Base-by-base conservation (phyloP, 768 basidiomycete genomes). In the Serendipita sp. region DNA sequence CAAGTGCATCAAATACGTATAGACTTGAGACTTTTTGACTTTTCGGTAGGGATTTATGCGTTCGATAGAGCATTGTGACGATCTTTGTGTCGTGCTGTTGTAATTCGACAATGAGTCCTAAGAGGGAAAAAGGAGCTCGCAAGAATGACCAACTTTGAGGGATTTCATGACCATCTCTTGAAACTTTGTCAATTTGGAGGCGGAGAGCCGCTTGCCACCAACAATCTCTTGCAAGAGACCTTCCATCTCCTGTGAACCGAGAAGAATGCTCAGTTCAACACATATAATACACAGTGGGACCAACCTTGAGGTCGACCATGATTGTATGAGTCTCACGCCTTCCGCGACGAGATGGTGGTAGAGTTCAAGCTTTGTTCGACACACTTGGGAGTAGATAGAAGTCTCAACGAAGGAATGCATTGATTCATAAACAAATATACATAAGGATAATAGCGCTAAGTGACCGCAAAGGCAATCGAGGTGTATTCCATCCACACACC, bases 1-100 rank as follows among this genome's bases (percentile, higher is more conserved):
- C 82, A 65, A 99, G 79, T 20, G 94, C 89, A 74, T 99, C 94
- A 71, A 99, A 90, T 42, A 86, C 83, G 73, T 98, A 99, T 58
- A 99, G 78, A 74, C 91, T 92, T 42, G 82, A 83, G 64, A 94
- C 81, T 71, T 97, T 95, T 65, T 79, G 77, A 11, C 78, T 68
- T 16, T 81, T 72, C 3, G 83, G 74, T 38, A 95, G 77, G 7
- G 84, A 80, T 72, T 88, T 90, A 76, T 97, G 94, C 9, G 85
- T 87, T 63, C 89, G 86, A 73, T 90, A 96, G 38, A 98, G 80
- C 61, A 84, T 80, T 30, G 92, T 89, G 60, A 97, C 88, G 58
- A 98, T 78, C 68, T 90, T 82, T 2, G 89, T 87, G 73, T 95
- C 91, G 64, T 85, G 74, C 90, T 96, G 68, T 14, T 62, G n/a